These are phyloP conservation scores for Monascus ruber DNA, from an alignment of 2,329 filamentous ascomycete genomes.

Conservation along the genomic window DNA sequence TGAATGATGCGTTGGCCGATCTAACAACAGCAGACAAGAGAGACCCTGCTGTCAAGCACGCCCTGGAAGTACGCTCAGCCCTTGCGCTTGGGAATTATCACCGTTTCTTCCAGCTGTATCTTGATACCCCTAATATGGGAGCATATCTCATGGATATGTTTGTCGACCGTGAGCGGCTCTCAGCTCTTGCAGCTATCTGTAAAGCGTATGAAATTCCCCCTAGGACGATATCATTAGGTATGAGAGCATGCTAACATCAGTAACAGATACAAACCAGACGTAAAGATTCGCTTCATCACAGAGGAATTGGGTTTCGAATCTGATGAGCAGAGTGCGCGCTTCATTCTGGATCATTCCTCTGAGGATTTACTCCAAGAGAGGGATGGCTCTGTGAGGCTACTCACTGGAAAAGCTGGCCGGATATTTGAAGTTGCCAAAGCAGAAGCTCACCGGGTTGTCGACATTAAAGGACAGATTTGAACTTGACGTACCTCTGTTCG, in stretches of 20 bases:
- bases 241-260: conserved; percentile 34
- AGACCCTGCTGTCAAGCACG: conserved; percentile 75
- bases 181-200: conserved; percentile 83
- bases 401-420: conserved; percentile 59
- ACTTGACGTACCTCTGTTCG: background rate
- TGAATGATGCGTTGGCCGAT: conserved; percentile 97
- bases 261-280: conserved; percentile 76
- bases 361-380: conserved; percentile 67
- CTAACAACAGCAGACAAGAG: conserved; percentile 95
- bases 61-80: conserved; percentile 79
- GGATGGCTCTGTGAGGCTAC: conserved; percentile 59
- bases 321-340: conserved; percentile 80
- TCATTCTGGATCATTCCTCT: conserved; percentile 70
- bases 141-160: conserved; percentile 99
- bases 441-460: conserved; percentile 72
- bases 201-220: conserved; percentile 62
- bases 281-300: conserved; percentile 82
- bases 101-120: conserved; percentile 92
- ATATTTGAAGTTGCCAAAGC: conserved; percentile 64
- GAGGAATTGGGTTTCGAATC: conserved; percentile 94
- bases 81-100: conserved; percentile 93
- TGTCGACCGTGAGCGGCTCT: conserved; percentile 81
- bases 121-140: conserved; percentile 91
- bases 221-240: too few species aligned
- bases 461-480: conserved; percentile 90